Percentiles rank a stretch among this genome's conserved stretches.
These are phyloP conservation scores for Rhododendron kiyosumense DNA, from an alignment of 148 eudicot genomes.

Conservation along the genomic window DNA sequence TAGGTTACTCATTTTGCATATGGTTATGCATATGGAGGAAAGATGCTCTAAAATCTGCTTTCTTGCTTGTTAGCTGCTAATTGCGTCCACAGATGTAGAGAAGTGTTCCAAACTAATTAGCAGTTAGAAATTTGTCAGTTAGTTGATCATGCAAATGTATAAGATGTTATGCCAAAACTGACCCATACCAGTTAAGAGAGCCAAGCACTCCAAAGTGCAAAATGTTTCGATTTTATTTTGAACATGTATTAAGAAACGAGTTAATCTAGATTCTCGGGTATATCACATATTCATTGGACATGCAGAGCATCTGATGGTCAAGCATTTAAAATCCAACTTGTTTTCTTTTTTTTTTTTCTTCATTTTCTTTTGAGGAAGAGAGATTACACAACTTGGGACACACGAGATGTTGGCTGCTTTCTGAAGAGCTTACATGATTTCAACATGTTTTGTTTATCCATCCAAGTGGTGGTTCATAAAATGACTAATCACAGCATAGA, in stretches of 20 bases:
- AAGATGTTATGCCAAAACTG: background rate
- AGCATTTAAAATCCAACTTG: background rate
- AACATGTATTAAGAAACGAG: background rate
- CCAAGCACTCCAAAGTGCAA: background rate
- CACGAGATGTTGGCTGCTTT: background rate
- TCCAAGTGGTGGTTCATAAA: background rate
- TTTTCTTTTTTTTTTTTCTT: background rate
- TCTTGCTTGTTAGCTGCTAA: background rate
- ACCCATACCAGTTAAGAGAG: background rate
- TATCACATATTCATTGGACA: background rate
- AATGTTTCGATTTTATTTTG: background rate
- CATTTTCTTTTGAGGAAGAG: background rate
- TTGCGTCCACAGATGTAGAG: background rate
- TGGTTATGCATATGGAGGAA: constrained; percentile 1
- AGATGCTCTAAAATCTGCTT: background rate
- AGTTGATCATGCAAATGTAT: background rate
- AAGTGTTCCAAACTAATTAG: background rate
- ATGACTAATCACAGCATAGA: background rate
- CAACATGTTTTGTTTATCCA: background rate
- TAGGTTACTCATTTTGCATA: background rate
- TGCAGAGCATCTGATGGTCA: background rate
- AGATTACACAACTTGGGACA: background rate
- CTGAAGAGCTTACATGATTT: background rate
- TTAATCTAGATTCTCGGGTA: background rate
- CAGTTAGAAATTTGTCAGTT: background rate